Conservation (phyloP, 257 asterid species). For the Rhazya stricta region DNA sequence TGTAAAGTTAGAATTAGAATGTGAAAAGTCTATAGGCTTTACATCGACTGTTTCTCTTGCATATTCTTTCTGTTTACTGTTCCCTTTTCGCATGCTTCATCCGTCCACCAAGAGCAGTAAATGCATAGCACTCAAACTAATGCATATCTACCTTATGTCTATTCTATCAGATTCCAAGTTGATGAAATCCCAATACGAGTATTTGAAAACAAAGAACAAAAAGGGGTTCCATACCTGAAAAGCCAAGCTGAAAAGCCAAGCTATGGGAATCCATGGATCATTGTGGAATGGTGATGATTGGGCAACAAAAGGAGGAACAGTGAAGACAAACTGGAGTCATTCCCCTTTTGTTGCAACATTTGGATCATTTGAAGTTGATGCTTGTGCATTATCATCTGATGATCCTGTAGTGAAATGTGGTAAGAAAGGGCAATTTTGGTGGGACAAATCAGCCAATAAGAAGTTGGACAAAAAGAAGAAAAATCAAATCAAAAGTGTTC, state of each 20-base stretch:
- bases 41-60: not conserved
- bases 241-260: slow-evolving; percentile 36
- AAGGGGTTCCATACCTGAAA: slow-evolving; percentile 37
- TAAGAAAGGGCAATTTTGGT: slow-evolving; percentile 40
- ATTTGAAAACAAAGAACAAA: slow-evolving; percentile 38
- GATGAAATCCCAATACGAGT: slow-evolving; percentile 53
- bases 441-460: slow-evolving; percentile 54
- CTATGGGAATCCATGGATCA: slow-evolving; percentile 56
- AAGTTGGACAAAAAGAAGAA: slow-evolving; percentile 26
- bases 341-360: slow-evolving; percentile 46
- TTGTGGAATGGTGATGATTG: slow-evolving; percentile 60
- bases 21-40: not conserved
- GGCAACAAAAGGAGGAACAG: slow-evolving; percentile 66
- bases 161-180: slow-evolving; percentile 36
- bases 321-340: slow-evolving; percentile 55
- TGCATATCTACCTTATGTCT: not conserved
- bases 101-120: not conserved
- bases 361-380: slow-evolving; percentile 34
- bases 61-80: not conserved
- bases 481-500: slow-evolving; percentile 32
- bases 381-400: slow-evolving; percentile 32
- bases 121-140: not conserved
- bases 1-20: not conserved
- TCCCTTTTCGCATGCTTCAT: not conserved
- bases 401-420: slow-evolving; percentile 34